phyloP scores from a whole-genome alignment of 495 filamentous ascomycete species.

The Penicillium lagena region DNA sequence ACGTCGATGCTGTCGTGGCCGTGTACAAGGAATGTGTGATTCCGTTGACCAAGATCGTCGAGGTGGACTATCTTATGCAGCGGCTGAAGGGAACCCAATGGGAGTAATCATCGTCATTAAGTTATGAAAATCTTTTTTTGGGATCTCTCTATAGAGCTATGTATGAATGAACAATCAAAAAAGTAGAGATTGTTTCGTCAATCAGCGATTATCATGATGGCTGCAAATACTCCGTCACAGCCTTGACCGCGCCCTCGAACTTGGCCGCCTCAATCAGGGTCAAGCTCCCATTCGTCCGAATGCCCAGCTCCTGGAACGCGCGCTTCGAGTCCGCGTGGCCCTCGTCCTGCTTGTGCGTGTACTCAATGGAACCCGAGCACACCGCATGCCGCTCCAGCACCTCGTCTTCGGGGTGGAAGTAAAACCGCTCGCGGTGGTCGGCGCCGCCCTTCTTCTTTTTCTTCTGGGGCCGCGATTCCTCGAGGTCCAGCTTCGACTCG shows the following conservation, averaged over 20 bases:
- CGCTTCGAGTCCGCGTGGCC: constrained; percentile 82
- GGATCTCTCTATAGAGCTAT: constrained; percentile 2
- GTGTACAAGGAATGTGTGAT: constrained; percentile 97
- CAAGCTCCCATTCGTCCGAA: constrained; percentile 75
- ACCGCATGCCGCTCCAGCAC: constrained; percentile 67
- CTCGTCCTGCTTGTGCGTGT: constrained; percentile 69
- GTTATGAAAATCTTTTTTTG: constrained; percentile 16
- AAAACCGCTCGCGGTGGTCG: constrained; percentile 52
- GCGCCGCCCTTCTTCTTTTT: constrained; percentile 60
- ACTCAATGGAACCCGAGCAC: constrained; percentile 61
- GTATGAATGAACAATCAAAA: constrained; percentile 2
- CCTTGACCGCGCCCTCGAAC: constrained; percentile 64
- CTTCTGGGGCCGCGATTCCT: constrained; percentile 63
- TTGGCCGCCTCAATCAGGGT: constrained; percentile 67
- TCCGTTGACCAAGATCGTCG: constrained; percentile 92
- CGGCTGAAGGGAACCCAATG: constrained; percentile 66
- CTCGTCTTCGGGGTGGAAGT: constrained; percentile 98
- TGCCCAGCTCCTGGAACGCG: constrained; percentile 88
- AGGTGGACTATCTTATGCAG: constrained; percentile 97
- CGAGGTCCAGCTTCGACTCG: constrained; percentile 67
- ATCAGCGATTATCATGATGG: constrained; percentile 25
- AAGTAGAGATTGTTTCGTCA: constrained; percentile 18
- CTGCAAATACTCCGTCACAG: constrained; percentile 62
- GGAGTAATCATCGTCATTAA: constrained; percentile 31
- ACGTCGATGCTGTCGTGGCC: constrained; percentile 83